These are phyloP conservation scores for Panaeolus papilionaceus DNA, from an alignment of 768 basidiomycete genomes.

Conservation along the genomic window DNA sequence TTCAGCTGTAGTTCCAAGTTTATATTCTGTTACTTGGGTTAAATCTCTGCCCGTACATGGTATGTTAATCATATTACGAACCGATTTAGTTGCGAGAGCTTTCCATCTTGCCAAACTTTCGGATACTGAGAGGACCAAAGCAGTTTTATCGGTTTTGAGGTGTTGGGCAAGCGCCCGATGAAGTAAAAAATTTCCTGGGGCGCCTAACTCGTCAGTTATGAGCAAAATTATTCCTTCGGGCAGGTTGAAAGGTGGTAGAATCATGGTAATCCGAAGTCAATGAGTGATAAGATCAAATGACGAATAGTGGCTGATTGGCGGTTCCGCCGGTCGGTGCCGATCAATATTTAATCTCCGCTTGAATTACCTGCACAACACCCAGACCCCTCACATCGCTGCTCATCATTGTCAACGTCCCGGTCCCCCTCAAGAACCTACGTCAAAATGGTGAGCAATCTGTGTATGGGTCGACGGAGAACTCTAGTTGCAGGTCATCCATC, in stretches of 20 bases:
- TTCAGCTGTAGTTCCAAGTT: constrained; percentile 43
- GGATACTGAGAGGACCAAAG: constrained; percentile 91
- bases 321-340: constrained; percentile 4
- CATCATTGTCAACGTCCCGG: constrained; percentile 13
- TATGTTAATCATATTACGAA: constrained; percentile 37
- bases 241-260: constrained; percentile 57
- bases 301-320: not conserved
- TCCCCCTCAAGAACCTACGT: constrained; percentile 46
- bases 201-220: constrained; percentile 71
- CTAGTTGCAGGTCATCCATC: constrained; percentile 43
- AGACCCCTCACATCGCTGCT: not conserved
- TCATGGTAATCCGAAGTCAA: constrained; percentile 13
- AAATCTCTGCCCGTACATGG: not conserved
- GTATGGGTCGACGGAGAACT: constrained; percentile 44
- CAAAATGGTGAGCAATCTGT: constrained; percentile 59
- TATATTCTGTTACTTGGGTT: constrained; percentile 38
- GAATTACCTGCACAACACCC: not conserved
- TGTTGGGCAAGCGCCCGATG: constrained; percentile 58
- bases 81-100: constrained; percentile 66
- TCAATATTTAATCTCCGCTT: constrained; percentile 1
- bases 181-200: constrained; percentile 78
- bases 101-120: constrained; percentile 75
- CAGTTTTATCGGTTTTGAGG: constrained; percentile 54
- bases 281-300: constrained; percentile 12
- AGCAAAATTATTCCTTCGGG: constrained; percentile 60